A percentile compares a stretch with the other conserved stretches of the same genome.
These are phyloP conservation scores for Juglanconis juglandina DNA, from an alignment of 2,329 filamentous ascomycete species.

Conservation along the genomic window DNA sequence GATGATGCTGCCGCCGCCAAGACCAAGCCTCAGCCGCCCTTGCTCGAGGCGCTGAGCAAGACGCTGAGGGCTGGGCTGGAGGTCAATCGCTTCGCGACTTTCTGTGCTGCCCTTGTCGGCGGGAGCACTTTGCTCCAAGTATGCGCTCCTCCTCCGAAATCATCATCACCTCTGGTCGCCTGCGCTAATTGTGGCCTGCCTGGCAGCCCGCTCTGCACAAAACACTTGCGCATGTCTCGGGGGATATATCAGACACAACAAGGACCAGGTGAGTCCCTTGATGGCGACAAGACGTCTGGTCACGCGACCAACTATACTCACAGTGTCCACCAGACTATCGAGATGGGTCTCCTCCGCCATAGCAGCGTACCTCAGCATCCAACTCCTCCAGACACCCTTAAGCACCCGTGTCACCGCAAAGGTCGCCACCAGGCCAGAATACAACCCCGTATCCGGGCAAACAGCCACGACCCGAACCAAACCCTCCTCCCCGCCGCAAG, in stretches of 20 bases:
- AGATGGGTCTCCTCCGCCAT: constrained; percentile 57
- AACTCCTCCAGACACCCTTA: constrained; percentile 48
- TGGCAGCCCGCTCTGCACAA: constrained; percentile 10
- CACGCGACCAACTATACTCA: constrained; percentile 1
- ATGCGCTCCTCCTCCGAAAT: constrained; percentile 22
- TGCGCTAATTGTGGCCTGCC: background rate
- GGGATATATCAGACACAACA: background rate
- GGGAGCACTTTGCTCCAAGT: constrained; percentile 61
- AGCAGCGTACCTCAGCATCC: constrained; percentile 55
- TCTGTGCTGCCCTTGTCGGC: constrained; percentile 59
- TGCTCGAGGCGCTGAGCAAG: constrained; percentile 32
- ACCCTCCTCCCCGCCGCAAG: constrained; percentile 29
- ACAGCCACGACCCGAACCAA: background rate
- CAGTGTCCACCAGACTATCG: constrained; percentile 40
- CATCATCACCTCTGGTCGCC: no score
- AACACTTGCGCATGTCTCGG: constrained; percentile 1
- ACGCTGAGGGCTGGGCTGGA: constrained; percentile 52
- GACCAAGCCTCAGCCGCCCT: constrained; percentile 28
- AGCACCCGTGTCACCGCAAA: constrained; percentile 28
- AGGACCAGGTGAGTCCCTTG: constrained; percentile 29
- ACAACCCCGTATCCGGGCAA: constrained; percentile 14
- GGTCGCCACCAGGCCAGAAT: constrained; percentile 29
- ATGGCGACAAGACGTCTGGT: background rate
- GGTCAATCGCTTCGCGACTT: constrained; percentile 56
- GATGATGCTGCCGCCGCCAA: constrained; percentile 28